phyloP scores from a whole-genome alignment of 1,139 yeast species.

The Fermentozyma sake region DNA sequence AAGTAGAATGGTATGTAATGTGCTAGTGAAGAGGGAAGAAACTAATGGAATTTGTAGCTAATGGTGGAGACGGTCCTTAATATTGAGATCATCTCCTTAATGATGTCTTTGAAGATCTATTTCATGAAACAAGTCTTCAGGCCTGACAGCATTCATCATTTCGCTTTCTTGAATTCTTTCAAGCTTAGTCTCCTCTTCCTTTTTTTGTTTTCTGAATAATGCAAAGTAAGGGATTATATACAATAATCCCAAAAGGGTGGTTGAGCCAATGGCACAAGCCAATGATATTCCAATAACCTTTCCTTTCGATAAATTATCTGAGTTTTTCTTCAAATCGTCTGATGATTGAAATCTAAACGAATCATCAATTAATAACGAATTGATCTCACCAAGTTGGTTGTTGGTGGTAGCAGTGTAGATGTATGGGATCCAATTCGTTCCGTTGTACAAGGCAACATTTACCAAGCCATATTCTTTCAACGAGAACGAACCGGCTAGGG shows the following conservation, averaged over 20 bases:
- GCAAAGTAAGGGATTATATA: conserved; percentile 55
- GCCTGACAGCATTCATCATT: conserved; percentile 65
- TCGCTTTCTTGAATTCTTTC: conserved; percentile 62
- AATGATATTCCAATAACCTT: conserved; percentile 83
- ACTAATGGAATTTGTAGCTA: no score
- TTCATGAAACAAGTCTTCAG: conserved; percentile 57
- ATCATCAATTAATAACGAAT: conserved; percentile 35
- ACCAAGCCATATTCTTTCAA: conserved; percentile 53
- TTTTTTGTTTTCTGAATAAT: conserved; percentile 42
- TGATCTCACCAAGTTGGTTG: conserved; percentile 26
- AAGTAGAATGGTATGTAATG: no score
- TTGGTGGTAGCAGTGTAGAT: conserved; percentile 26
- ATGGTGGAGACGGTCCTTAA: no score
- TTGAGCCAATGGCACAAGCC: conserved; percentile 83
- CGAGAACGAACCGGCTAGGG: conserved; percentile 60
- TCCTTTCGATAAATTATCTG: conserved; percentile 43
- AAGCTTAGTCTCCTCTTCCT: conserved; percentile 20
- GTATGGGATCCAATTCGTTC: conserved; percentile 70
- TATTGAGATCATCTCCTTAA: no score
- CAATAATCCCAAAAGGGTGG: conserved; percentile 58
- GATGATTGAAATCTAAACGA: conserved; percentile 35
- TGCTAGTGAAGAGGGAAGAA: no score
- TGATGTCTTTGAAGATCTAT: conserved; percentile 43
- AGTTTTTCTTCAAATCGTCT: conserved; percentile 22
- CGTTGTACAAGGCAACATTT: conserved; percentile 68